A percentile compares a stretch with the other conserved stretches of the same genome.
phyloP scores from a whole-genome alignment of 2,329 filamentous ascomycete genomes.

The Cladophialophora carrionii region DNA sequence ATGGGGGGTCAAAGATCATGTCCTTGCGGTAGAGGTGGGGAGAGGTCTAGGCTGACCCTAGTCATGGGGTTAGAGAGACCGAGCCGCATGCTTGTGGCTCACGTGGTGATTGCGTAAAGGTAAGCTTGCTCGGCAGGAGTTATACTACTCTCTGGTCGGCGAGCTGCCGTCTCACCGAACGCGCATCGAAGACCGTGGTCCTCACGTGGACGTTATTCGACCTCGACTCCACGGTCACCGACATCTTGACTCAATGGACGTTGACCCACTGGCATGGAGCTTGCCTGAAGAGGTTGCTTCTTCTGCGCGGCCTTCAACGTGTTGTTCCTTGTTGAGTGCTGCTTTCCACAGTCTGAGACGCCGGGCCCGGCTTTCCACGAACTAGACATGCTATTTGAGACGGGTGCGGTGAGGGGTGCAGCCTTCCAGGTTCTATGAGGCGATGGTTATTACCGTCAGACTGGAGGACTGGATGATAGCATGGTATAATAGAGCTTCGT shows the following conservation, averaged over 20 bases:
- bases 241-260: constrained; percentile 40
- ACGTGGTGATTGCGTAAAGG: background rate
- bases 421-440: background rate
- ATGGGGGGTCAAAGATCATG: background rate
- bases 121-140: background rate
- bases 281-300: constrained; percentile 44
- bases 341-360: constrained; percentile 49
- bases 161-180: constrained; percentile 59
- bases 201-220: constrained; percentile 58
- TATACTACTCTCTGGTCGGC: constrained; percentile 54
- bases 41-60: background rate
- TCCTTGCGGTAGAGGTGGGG: background rate
- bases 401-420: constrained; percentile 44
- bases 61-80: background rate
- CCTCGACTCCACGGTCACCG: constrained; percentile 48
- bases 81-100: background rate
- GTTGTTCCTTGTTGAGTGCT: constrained; percentile 46
- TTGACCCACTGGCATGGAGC: constrained; percentile 43
- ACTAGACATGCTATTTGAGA: constrained; percentile 49
- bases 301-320: constrained; percentile 47
- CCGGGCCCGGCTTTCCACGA: constrained; percentile 48
- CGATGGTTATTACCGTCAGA: background rate
- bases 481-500: background rate
- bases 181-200: constrained; percentile 58
- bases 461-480: background rate